Evolutionary conservation across 257 asterid species (phyloP).

Genomic region (Capsicum pubescens): DNA sequence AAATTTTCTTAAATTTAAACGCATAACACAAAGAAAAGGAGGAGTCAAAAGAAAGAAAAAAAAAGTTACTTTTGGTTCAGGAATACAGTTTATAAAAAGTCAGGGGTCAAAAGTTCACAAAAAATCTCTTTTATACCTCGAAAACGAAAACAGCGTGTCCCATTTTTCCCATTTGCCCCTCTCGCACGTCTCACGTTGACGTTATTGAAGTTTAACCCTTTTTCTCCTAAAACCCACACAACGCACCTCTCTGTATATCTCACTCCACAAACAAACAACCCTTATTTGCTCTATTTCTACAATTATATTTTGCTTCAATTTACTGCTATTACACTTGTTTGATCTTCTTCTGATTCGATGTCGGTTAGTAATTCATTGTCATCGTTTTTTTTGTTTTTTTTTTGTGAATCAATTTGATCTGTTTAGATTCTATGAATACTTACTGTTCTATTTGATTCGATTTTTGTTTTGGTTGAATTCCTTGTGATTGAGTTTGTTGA

Average conservation of each 20-base stretch:
- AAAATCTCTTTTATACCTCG: background rate
- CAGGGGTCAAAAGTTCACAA: background rate
- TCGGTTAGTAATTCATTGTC: conserved; percentile 24
- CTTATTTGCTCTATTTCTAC: background rate
- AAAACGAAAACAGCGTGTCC: background rate
- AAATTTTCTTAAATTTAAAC: too few species aligned
- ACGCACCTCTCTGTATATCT: background rate
- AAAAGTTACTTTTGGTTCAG: background rate
- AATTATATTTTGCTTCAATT: background rate
- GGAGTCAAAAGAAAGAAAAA: background rate
- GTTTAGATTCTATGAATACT: background rate
- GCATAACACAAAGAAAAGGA: too few species aligned
- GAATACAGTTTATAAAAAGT: background rate
- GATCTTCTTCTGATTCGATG: conserved; percentile 7
- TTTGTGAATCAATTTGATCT: background rate
- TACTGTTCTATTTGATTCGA: background rate
- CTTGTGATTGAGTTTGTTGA: background rate
- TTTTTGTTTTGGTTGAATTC: background rate
- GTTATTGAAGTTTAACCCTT: background rate
- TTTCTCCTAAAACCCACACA: background rate
- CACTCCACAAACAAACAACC: background rate
- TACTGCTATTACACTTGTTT: background rate
- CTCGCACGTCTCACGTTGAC: conserved; percentile 29
- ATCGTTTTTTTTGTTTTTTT: background rate
- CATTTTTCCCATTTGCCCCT: background rate